Percentiles rank a stretch among this genome's conserved stretches.
These are phyloP conservation scores for Zygoascus bituminiphila DNA, from an alignment of 805 yeast genomes.

Conservation along the genomic window DNA sequence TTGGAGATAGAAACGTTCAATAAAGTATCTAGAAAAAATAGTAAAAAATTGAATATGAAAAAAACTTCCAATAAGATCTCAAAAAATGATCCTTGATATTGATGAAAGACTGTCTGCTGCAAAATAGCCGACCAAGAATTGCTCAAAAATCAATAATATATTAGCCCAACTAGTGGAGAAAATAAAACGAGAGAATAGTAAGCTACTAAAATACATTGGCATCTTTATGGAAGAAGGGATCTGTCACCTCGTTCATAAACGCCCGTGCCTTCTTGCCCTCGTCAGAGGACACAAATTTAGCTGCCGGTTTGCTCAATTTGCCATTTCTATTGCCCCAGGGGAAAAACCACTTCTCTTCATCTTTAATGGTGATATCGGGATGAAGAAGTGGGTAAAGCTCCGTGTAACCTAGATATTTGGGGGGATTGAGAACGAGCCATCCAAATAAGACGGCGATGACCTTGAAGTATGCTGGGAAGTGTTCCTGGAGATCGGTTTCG, in stretches of 20 bases:
- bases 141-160: too few relatives aligned
- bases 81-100: too few relatives aligned
- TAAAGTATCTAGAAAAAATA: too few relatives aligned
- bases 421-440: conserved; percentile 19
- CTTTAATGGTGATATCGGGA: conserved; percentile 30
- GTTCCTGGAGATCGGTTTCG: conserved; percentile 30
- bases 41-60: too few relatives aligned
- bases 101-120: too few relatives aligned
- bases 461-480: conserved; percentile 7
- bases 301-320: background rate
- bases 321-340: background rate
- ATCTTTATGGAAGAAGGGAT: background rate
- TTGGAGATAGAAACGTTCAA: too few relatives aligned
- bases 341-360: conserved; percentile 6
- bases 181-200: too few relatives aligned
- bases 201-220: too few relatives aligned
- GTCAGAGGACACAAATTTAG: background rate
- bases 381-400: conserved; percentile 37
- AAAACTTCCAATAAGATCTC: too few relatives aligned
- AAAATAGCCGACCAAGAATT: too few relatives aligned
- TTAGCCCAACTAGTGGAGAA: too few relatives aligned
- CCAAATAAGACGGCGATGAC: conserved; percentile 4
- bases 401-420: conserved; percentile 36
- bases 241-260: background rate
- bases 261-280: background rate